Conservation (phyloP, 2,329 filamentous ascomycete species). For the Fusarium sp. region DNA sequence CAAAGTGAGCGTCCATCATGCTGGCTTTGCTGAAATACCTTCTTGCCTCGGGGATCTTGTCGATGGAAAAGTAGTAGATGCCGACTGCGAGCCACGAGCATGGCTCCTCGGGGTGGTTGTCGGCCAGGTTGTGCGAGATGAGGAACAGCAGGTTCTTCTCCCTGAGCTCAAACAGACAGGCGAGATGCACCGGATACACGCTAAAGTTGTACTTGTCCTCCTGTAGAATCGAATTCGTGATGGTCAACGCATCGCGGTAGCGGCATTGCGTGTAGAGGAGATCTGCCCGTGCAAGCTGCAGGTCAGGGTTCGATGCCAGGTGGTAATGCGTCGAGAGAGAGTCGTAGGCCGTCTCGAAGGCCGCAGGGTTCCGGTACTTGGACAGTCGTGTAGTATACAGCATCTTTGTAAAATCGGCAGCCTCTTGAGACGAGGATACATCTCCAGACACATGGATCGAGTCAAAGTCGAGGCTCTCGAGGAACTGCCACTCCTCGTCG, state of each 20-base stretch:
- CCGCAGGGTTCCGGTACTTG: constrained; percentile 87
- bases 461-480: constrained; percentile 90
- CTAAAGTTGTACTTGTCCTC: constrained; percentile 88
- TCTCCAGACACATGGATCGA: constrained; percentile 73
- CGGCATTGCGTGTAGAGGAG: constrained; percentile 93
- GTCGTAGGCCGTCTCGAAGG: constrained; percentile 86
- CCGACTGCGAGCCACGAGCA: constrained; percentile 94
- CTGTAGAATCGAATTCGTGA: constrained; percentile 83
- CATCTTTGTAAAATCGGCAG: constrained; percentile 92
- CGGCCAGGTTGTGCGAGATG: constrained; percentile 89
- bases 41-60: constrained; percentile 89
- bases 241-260: constrained; percentile 82
- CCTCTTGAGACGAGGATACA: constrained; percentile 76
- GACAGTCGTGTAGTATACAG: constrained; percentile 95
- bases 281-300: constrained; percentile 88
- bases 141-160: constrained; percentile 90
- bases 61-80: constrained; percentile 90
- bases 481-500: constrained; percentile 87
- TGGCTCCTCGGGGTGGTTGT: constrained; percentile 88
- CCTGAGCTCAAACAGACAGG: constrained; percentile 85
- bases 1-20: constrained; percentile 97
- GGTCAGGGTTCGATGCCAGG: constrained; percentile 83
- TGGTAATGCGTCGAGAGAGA: constrained; percentile 94
- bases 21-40: constrained; percentile 97
- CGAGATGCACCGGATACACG: constrained; percentile 89